Evolutionary conservation across 148 eudicot genomes (phyloP).

Genomic region (Chenopodium album): DNA sequence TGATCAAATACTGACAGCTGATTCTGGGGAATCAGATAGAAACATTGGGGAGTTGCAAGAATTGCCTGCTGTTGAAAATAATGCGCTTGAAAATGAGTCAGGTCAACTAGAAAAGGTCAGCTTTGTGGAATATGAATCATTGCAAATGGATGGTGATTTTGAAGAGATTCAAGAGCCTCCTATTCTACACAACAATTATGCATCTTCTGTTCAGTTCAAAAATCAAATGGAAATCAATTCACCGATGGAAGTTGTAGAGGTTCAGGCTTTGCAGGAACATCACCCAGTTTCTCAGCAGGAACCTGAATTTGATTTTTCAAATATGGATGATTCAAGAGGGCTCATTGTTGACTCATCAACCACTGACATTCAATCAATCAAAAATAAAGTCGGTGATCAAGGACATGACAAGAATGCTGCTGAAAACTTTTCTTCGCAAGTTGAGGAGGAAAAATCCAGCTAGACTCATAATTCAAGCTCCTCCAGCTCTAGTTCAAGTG

Average conservation of each 20-base stretch:
- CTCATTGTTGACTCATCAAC: not conserved
- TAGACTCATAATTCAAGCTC: slow-evolving; percentile 24
- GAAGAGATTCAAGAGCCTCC: slow-evolving; percentile 12
- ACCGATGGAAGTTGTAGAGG: not conserved
- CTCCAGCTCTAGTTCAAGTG: not conserved
- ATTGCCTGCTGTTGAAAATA: slow-evolving; percentile 9
- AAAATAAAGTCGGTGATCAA: not conserved
- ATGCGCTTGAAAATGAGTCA: slow-evolving; percentile 1
- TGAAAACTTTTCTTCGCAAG: not conserved
- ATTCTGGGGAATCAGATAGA: not conserved
- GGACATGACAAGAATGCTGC: not conserved
- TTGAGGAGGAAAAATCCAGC: not conserved
- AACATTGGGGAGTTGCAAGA: not conserved
- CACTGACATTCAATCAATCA: slow-evolving; percentile 2
- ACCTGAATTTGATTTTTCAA: slow-evolving; percentile 1
- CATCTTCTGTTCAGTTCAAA: not conserved
- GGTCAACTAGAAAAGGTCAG: slow-evolving; percentile 4
- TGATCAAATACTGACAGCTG: slow-evolving; percentile 6
- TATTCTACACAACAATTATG: slow-evolving; percentile 3
- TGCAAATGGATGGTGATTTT: not conserved
- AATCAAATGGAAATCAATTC: not conserved
- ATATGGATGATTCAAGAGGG: slow-evolving; percentile 1
- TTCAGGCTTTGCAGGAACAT: slow-evolving; percentile 12
- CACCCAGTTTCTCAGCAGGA: slow-evolving; percentile 2
- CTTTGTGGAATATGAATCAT: slow-evolving; percentile 1